Evolutionary conservation across 2,329 filamentous ascomycete species (phyloP).

Genomic region (Calonectria hawksworthii): DNA sequence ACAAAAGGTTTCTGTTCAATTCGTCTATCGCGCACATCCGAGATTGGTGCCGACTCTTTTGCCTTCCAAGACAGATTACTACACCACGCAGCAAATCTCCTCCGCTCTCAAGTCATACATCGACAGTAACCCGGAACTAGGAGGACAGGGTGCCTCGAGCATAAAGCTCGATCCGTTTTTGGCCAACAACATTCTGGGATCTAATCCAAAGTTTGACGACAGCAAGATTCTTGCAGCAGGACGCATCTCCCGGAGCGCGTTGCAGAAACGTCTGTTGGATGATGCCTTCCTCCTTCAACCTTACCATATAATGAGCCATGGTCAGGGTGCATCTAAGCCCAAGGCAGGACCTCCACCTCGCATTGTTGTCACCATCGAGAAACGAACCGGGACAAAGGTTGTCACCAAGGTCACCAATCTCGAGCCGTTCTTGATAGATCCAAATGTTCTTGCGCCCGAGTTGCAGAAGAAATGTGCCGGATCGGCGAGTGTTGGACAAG

Average conservation of each 20-base stretch:
- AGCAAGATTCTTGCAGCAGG: conserved; percentile 32
- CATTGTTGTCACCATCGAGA: conserved; percentile 38
- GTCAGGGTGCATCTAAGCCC: conserved; percentile 27
- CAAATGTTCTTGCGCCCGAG: conserved; percentile 37
- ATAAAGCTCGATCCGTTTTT: conserved; percentile 38
- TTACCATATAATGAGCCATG: conserved; percentile 34
- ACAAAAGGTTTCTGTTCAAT: conserved; percentile 34
- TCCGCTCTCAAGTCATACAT: conserved; percentile 40
- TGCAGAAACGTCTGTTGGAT: conserved; percentile 38
- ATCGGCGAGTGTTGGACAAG: conserved; percentile 41
- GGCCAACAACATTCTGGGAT: conserved; percentile 37
- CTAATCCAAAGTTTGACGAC: conserved; percentile 37
- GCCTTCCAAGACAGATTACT: conserved; percentile 41
- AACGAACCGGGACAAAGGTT: conserved; percentile 41
- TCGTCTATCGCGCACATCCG: conserved; percentile 34
- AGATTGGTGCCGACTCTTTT: conserved; percentile 39
- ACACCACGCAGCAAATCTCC: conserved; percentile 35
- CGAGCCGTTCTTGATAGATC: conserved; percentile 40
- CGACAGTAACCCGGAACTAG: conserved; percentile 35
- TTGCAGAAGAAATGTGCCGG: conserved; percentile 42
- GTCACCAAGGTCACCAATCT: conserved; percentile 42
- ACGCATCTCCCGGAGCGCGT: conserved; percentile 34
- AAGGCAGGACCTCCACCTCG: conserved; percentile 37
- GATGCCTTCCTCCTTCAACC: conserved; percentile 38
- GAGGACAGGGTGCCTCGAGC: conserved; percentile 33